These are phyloP conservation scores for Russula emetica DNA, from an alignment of 768 basidiomycete genomes.

Conservation along the genomic window DNA sequence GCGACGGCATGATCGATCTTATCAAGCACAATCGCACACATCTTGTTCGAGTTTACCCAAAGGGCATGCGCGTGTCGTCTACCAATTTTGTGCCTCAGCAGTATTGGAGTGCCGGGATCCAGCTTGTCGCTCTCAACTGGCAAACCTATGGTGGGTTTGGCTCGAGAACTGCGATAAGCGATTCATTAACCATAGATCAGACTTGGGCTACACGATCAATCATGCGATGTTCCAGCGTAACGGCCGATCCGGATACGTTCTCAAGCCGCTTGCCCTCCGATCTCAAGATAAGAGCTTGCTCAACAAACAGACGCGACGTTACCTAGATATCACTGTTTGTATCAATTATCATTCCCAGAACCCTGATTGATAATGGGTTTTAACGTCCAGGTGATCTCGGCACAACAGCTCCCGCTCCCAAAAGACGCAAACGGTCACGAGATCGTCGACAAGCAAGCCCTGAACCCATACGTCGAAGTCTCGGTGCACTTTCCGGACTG, in stretches of 20 bases:
- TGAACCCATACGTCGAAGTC: conserved; percentile 79
- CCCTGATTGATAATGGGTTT: neutral
- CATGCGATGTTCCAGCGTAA: conserved; percentile 94
- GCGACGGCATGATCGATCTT: conserved; percentile 55
- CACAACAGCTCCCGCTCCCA: conserved; percentile 80
- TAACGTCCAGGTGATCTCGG: conserved; percentile 61
- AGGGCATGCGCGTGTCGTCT: conserved; percentile 73
- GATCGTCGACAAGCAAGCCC: conserved; percentile 49
- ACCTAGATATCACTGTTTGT: conserved; percentile 59
- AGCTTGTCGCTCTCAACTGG: conserved; percentile 95
- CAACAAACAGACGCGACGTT: conserved; percentile 49
- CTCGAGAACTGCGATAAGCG: neutral
- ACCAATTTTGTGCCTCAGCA: conserved; percentile 86
- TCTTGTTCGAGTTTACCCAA: conserved; percentile 82
- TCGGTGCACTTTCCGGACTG: conserved; percentile 75
- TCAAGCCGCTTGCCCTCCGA: conserved; percentile 79
- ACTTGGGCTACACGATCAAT: conserved; percentile 88
- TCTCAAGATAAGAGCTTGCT: conserved; percentile 57
- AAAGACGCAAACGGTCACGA: conserved; percentile 62
- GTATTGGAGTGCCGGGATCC: conserved; percentile 85
- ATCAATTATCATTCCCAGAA: neutral
- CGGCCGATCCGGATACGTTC: conserved; percentile 81
- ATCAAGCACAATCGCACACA: conserved; percentile 85
- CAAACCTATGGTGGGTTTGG: conserved; percentile 79
- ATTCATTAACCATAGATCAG: conserved; percentile 39